These are phyloP conservation scores for Wickerhamomyces pijperi DNA, from an alignment of 805 yeast genomes.

Conservation along the genomic window DNA sequence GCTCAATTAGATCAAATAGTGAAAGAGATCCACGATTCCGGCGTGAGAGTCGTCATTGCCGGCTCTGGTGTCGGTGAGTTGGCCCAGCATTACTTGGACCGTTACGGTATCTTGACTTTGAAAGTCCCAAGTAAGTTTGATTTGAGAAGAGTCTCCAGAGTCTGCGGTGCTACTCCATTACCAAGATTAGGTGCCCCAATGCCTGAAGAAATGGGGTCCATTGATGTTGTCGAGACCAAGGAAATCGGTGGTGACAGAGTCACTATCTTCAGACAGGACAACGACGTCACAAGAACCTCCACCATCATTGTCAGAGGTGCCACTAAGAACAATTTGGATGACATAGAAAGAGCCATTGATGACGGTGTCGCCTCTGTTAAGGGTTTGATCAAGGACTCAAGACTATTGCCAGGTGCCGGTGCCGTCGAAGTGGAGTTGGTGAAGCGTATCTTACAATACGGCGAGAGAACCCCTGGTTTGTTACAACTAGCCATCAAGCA, in stretches of 20 bases:
- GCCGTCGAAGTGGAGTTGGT: constrained; percentile 86
- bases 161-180: constrained; percentile 94
- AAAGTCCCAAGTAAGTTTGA: constrained; percentile 92
- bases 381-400: constrained; percentile 72
- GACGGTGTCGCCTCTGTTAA: constrained; percentile 92
- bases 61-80: constrained; percentile 90
- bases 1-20: constrained; percentile 80
- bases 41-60: constrained; percentile 83
- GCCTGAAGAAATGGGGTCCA: constrained; percentile 84
- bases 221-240: constrained; percentile 79
- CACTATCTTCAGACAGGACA: constrained; percentile 78
- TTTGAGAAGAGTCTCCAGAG: constrained; percentile 85
- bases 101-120: constrained; percentile 73
- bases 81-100: constrained; percentile 85
- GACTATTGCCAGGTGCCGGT: constrained; percentile 92
- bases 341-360: constrained; percentile 93
- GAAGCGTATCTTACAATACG: constrained; percentile 65
- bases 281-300: constrained; percentile 61
- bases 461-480: constrained; percentile 90
- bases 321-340: constrained; percentile 86
- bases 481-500: constrained; percentile 89
- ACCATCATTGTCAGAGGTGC: constrained; percentile 95
- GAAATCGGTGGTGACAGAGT: constrained; percentile 98
- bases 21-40: constrained; percentile 72
- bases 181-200: constrained; percentile 91